Conservation (phyloP, 2,329 filamentous ascomycete genomes). For the Rhexocercosporidium sp. region DNA sequence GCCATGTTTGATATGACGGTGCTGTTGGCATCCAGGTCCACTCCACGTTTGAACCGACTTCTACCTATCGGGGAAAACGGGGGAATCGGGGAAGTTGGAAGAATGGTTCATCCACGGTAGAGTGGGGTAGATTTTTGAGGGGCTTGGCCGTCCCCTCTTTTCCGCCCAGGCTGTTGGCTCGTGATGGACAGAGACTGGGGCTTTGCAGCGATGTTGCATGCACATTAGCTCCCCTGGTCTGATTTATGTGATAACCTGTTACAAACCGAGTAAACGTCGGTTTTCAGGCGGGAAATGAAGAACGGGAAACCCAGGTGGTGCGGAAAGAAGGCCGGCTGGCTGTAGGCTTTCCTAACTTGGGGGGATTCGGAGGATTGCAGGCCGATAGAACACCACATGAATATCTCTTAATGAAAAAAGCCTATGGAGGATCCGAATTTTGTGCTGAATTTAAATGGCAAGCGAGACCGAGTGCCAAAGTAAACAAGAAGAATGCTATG, state of each 20-base stretch:
- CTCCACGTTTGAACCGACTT: background rate
- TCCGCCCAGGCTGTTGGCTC: background rate
- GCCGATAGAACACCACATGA: background rate
- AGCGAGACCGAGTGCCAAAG: no score
- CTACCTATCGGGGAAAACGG: slow-evolving; percentile 7
- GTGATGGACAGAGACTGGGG: background rate
- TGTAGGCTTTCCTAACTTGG: background rate
- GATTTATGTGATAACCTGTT: background rate
- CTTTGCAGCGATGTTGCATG: background rate
- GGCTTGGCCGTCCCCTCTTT: slow-evolving; percentile 1
- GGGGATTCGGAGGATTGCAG: background rate
- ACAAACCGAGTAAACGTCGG: background rate
- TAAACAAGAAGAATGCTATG: no score
- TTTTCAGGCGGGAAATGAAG: background rate
- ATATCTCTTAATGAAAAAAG: no score
- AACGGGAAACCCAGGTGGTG: background rate
- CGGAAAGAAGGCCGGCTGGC: background rate
- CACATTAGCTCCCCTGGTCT: background rate
- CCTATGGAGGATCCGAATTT: no score
- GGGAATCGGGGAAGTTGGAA: slow-evolving; percentile 2
- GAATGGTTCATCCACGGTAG: background rate
- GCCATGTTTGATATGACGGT: slow-evolving; percentile 3
- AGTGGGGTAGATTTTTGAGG: background rate
- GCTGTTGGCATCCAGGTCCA: background rate
- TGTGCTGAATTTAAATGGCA: no score